Conservation (phyloP, 2,329 filamentous ascomycete genomes). For the Fusarium sp. region DNA sequence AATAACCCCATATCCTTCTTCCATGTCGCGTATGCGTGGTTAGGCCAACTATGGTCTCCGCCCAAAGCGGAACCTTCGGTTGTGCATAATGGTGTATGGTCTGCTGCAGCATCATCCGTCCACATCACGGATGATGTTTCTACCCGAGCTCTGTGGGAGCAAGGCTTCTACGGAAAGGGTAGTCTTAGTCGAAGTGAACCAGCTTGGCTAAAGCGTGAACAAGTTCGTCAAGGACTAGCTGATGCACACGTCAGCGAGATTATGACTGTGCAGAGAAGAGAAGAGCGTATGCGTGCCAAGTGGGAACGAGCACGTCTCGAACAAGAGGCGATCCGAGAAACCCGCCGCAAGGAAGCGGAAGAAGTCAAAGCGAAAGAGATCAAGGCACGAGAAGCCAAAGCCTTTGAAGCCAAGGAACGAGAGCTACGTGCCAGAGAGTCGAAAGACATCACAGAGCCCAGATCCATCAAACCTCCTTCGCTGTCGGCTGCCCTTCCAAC, state of each 20-base stretch:
- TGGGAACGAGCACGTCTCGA: slow-evolving; percentile 91
- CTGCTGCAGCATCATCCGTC: slow-evolving; percentile 81
- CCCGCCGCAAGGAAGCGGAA: slow-evolving; percentile 58
- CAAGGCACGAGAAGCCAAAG: slow-evolving; percentile 32
- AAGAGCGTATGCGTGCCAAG: slow-evolving; percentile 85
- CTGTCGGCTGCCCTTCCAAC: neutral
- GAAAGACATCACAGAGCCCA: neutral
- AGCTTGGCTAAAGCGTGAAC: slow-evolving; percentile 87
- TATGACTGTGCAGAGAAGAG: slow-evolving; percentile 76
- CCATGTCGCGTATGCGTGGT: slow-evolving; percentile 79
- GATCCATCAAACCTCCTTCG: neutral
- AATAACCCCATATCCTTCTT: slow-evolving; percentile 91
- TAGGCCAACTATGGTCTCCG: slow-evolving; percentile 75
- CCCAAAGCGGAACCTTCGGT: slow-evolving; percentile 71
- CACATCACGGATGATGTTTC: slow-evolving; percentile 81
- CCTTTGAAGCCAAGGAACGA: slow-evolving; percentile 10
- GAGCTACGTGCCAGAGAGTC: slow-evolving; percentile 4
- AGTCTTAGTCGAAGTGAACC: slow-evolving; percentile 93
- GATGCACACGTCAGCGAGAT: slow-evolving; percentile 81
- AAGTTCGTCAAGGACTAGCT: slow-evolving; percentile 72
- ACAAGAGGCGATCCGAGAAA: slow-evolving; percentile 82
- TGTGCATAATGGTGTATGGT: slow-evolving; percentile 80
- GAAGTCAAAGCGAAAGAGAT: slow-evolving; percentile 35
- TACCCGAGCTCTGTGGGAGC: slow-evolving; percentile 88
- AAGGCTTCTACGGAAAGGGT: slow-evolving; percentile 97